A percentile compares a stretch with the other conserved stretches of the same genome.
phyloP scores from a whole-genome alignment of 2,329 filamentous ascomycete genomes.

The Falciphora oryzae region DNA sequence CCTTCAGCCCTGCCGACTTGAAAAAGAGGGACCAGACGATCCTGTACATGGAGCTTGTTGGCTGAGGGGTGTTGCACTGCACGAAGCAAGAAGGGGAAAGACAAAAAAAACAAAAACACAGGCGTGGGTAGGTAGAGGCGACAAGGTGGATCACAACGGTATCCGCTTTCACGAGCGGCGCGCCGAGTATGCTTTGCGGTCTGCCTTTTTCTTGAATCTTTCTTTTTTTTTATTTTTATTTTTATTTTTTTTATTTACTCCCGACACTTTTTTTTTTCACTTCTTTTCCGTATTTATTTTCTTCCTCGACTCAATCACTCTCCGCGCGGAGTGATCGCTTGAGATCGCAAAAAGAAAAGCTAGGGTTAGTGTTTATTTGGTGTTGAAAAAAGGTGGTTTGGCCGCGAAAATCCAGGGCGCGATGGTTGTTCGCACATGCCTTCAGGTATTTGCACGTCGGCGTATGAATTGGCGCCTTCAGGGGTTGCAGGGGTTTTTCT shows the following conservation, averaged over 20 bases:
- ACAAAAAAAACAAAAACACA: not conserved
- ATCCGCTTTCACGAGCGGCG: constrained; percentile 1
- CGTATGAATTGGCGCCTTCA: not conserved
- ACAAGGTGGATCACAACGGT: not conserved
- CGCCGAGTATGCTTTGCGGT: not conserved
- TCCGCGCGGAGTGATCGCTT: not conserved
- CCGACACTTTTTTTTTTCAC: not conserved
- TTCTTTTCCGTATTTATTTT: not conserved
- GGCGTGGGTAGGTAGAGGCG: not conserved
- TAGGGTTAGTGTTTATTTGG: not conserved
- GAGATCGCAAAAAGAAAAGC: not conserved
- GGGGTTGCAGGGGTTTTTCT: not conserved
- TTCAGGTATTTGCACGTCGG: too few relatives aligned
- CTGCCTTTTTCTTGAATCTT: not conserved
- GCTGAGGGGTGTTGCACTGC: not conserved
- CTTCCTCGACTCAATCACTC: not conserved
- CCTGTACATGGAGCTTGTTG: constrained; percentile 51
- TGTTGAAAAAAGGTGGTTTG: not conserved
- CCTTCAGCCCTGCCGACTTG: constrained; percentile 41
- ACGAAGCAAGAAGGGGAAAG: not conserved
- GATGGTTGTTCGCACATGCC: too few relatives aligned
- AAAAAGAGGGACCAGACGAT: constrained; percentile 44
- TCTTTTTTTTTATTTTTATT: not conserved
- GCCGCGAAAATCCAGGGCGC: too few relatives aligned
- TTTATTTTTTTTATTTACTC: constrained; percentile 2